Evolutionary conservation across 306 rosid species (phyloP), one percentile per base, ranked within the genome.

Genomic region (Prunus mira): DNA sequence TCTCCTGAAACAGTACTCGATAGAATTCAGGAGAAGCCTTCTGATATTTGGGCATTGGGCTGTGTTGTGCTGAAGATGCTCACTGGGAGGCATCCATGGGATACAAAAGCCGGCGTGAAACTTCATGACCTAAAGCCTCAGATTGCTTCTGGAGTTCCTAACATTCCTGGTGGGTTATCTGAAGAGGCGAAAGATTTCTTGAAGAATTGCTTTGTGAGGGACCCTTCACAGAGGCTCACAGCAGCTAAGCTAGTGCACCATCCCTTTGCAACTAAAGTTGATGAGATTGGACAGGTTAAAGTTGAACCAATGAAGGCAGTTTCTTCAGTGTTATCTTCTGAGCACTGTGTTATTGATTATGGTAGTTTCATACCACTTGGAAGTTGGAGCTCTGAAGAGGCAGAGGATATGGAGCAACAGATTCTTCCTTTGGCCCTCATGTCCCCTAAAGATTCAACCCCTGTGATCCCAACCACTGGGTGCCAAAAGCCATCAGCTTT

Each of bases 51-150:
- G 76, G 65, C 54, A 2, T 12, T 56, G 13, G 76, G 76, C 2
- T 72, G 76, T 32, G 8, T 72, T 12, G 76, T 72, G 49, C 22
- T 72, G 2, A 20, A 24, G 34, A 72, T 72, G 76, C 41, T 72
- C 19, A 72, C 55, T 5, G 66, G 66, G 18, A 38, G 11, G 3
- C 50, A 20, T 24, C 71, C 71, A 67, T 67, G 30, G 71, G 27
- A 20, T 41, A 3, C 1, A 19, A 67, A 41, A 22, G 9, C 22
- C 3, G 71, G 46, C 32, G 18, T 19, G 18, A 5, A 30, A 24
- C 3, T 12, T 2, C 11, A 12, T 2, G 47, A 49, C 25, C 3
- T 54, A 6, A 9, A 4, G 55, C 22, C 2, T 0, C 45, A 3
- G 63, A 52, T 52, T 67, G 41, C 34, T 22, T 50, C 69, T 9